Conservation (phyloP, 1,139 yeast species). For the Hyphopichia pseudoburtonii region DNA sequence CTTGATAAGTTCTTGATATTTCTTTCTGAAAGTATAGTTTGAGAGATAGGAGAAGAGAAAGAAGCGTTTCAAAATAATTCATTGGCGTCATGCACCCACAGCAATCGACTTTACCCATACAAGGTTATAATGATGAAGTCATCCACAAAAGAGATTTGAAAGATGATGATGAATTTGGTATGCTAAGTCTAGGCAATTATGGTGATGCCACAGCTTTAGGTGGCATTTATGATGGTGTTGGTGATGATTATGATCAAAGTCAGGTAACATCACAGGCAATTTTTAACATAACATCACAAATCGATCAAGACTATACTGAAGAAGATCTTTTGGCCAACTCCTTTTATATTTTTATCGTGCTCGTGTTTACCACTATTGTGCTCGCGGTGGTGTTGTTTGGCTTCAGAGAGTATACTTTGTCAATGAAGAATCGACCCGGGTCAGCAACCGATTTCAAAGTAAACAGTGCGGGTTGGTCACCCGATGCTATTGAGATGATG, state of each 20-base stretch:
- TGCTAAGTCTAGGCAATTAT: not conserved
- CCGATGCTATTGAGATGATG: not conserved
- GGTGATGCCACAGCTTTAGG: too few relatives aligned
- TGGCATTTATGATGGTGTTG: not conserved
- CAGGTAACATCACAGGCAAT: too few relatives aligned
- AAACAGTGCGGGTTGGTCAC: not conserved
- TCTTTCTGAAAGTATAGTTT: too few relatives aligned
- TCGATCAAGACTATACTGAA: slow-evolving; percentile 11
- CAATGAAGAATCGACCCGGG: slow-evolving; percentile 11
- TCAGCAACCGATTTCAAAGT: slow-evolving; percentile 6
- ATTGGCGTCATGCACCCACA: not conserved
- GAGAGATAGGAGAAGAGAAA: not conserved
- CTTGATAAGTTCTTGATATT: too few relatives aligned
- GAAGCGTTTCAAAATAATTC: not conserved
- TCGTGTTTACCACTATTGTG: slow-evolving; percentile 22
- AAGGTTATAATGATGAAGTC: not conserved
- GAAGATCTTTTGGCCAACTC: slow-evolving; percentile 27
- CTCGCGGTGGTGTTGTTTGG: slow-evolving; percentile 25
- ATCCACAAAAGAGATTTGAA: too few relatives aligned
- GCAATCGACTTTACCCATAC: not conserved
- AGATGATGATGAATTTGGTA: not conserved
- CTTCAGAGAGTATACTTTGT: slow-evolving; percentile 25
- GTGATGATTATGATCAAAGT: too few relatives aligned
- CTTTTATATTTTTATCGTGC: slow-evolving; percentile 26
- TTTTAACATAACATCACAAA: too few relatives aligned